A percentile compares a stretch with the other conserved stretches of the same genome.
These are phyloP conservation scores for Vigna trinervia DNA, from an alignment of 306 rosid genomes.

Conservation along the genomic window DNA sequence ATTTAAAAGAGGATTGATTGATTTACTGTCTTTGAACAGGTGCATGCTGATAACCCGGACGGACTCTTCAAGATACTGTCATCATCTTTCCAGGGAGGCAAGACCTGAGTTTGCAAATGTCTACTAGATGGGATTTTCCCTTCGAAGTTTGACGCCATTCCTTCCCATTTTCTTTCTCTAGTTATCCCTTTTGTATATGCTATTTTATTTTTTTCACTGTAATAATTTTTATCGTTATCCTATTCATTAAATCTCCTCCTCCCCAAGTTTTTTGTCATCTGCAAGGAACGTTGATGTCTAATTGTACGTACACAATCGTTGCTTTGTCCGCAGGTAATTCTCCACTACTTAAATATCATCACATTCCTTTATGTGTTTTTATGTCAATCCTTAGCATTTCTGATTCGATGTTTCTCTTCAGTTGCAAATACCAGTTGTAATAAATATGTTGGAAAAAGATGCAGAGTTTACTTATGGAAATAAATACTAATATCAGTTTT, in stretches of 20 bases:
- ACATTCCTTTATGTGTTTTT: too few species aligned
- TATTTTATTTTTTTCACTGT: not conserved
- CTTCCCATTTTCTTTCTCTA: not conserved
- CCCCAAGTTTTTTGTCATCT: not conserved
- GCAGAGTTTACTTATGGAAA: too few species aligned
- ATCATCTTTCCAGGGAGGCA: constrained; percentile 72
- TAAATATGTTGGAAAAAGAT: too few species aligned
- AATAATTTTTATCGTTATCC: not conserved
- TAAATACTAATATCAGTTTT: too few species aligned
- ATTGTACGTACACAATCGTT: too few species aligned
- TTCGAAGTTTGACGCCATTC: constrained; percentile 26
- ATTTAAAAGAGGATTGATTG: constrained; percentile 1
- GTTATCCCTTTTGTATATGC: constrained; percentile 15
- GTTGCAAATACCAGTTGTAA: not conserved
- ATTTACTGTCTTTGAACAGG: constrained; percentile 59
- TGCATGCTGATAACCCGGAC: constrained; percentile 93
- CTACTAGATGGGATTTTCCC: constrained; percentile 2
- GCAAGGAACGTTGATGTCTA: too few species aligned
- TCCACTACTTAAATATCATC: too few species aligned
- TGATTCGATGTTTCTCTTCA: constrained; percentile 6
- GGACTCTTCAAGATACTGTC: constrained; percentile 88
- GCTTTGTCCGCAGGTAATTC: too few species aligned
- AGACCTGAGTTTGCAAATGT: constrained; percentile 43
- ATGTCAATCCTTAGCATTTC: not conserved
- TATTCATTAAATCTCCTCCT: not conserved